Evolutionary conservation across 2,329 filamentous ascomycete species (phyloP), one percentile per base, ranked within the genome.

Genomic region (Samsoniella hepiali): DNA sequence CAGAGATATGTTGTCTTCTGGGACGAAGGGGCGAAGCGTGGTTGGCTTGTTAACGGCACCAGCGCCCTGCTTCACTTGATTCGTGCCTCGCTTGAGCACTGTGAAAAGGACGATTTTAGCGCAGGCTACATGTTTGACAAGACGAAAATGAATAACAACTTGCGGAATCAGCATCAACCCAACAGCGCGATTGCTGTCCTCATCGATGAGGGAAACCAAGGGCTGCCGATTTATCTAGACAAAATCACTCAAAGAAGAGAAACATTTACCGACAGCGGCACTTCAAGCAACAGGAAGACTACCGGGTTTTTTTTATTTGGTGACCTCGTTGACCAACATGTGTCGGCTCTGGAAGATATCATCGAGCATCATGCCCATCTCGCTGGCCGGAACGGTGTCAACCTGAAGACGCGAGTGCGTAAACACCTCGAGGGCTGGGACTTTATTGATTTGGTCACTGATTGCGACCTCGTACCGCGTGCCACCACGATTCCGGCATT

Each of bases 401-500:
- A 64, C 1, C 22, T 64, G n/a, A 65, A 22, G 8, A 13, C 36
- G 8, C 61, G 63, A 22, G 45, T 63, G 7, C 62, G 68, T n/a
- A 65, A 63, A 17, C 57, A 69, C 17, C 67, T 74, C n/a, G 70
- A 72, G 45, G 71, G 71, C 3, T 74, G 71, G 70, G 70, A 73
- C 49, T 74, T 73, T 60, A 62, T 50, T 0, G 70, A 74, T n/a
- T 11, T 74, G 2, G 67, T 66, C 1, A 67, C 50, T 9, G 45
- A 47, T 4, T 31, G 56, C 10, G 68, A 69, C 51, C 64, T 65
- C 3, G 45, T 66, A 13, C 68, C 70, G 4, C 67, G 68, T 5
- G 64, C 71, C 13, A 65, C 69, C 15, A 65, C 56, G 29, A n/a
- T 70, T 3, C 47, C 63, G 0, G 13, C 55, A 1, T 5, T 38